Evolutionary conservation across 805 yeast genomes (phyloP).

Genomic region (Vanderwaltozyma yarrowii): DNA sequence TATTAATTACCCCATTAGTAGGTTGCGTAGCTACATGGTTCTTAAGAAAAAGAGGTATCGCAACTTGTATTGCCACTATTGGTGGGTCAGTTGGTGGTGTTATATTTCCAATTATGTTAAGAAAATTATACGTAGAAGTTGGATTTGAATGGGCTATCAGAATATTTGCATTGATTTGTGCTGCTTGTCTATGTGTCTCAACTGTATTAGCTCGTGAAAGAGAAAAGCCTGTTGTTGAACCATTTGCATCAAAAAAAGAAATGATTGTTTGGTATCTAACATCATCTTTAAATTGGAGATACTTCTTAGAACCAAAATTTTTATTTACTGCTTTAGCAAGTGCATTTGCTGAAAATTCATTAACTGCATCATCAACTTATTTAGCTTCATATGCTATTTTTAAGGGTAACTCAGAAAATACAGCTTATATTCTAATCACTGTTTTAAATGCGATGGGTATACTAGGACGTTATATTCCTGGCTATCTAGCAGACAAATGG

Average conservation of each 20-base stretch:
- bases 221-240: constrained; percentile 20
- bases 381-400: constrained; percentile 44
- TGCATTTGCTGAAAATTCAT: constrained; percentile 37
- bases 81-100: constrained; percentile 53
- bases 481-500: constrained; percentile 34
- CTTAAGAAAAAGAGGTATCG: constrained; percentile 45
- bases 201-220: constrained; percentile 34
- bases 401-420: constrained; percentile 34
- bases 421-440: constrained; percentile 39
- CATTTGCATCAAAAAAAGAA: constrained; percentile 31
- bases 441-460: constrained; percentile 38
- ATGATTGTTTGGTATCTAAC: constrained; percentile 20
- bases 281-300: constrained; percentile 25
- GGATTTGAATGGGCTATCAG: constrained; percentile 57
- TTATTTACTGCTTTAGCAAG: constrained; percentile 34
- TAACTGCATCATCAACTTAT: constrained; percentile 39
- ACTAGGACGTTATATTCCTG: constrained; percentile 37
- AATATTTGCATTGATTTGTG: constrained; percentile 39
- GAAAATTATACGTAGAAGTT: constrained; percentile 37
- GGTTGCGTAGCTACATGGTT: constrained; percentile 64
- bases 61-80: constrained; percentile 39
- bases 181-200: constrained; percentile 31
- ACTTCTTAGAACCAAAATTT: constrained; percentile 36
- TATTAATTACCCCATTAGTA: constrained; percentile 50
- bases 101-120: constrained; percentile 43